Evolutionary conservation across 208 protist species (phyloP), one percentile per base, ranked within the genome.

Genomic region (Wallacemonas sp.): DNA sequence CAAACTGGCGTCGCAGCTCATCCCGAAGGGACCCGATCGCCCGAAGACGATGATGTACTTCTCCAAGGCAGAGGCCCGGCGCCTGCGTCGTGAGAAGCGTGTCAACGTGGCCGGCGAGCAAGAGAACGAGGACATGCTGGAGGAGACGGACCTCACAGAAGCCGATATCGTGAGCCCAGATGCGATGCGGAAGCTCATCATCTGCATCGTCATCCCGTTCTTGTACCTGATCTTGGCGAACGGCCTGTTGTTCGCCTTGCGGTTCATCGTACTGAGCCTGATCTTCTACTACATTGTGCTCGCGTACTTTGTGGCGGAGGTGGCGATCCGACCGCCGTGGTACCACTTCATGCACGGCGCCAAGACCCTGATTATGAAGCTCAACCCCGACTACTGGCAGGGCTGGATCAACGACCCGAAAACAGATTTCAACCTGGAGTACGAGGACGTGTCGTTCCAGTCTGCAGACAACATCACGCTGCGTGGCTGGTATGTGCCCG

Each of bases 241-340:
- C 46, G 87, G 87, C 19, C 2, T 87, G 2, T 21, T 81, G 11
- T 95, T 95, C 52, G 84, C 84, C 0, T 1, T 87, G 5, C 72
- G 82, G 47, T 96, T 92, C 56, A 76, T 94, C 48, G 38, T 72
- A 0, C 33, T 76, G 11, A 85, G 86, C 4, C 21, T 89, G n/a
- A 44, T 61, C n/a, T 96, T 90, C 48, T 94, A 94, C 56, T 88
- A 83, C 68, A 3, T 92, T 1, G 78, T 76, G 2, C 39, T 90
- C 66, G 89, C 88, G 19, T 97, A 92, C 73, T 94, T 97, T 71
- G 85, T 96, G 23, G 88, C 87, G n/a, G 92, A 97, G 65, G 73
- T 97, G 19, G 74, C 86, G 2, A 84, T 96, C 34, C 80, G 86
- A 0, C 92, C 92, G 17, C 92, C 92, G 56, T 97, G 92, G 92